Evolutionary conservation across 2,329 filamentous ascomycete genomes (phyloP).

Genomic region (Exophiala xenobiotica): DNA sequence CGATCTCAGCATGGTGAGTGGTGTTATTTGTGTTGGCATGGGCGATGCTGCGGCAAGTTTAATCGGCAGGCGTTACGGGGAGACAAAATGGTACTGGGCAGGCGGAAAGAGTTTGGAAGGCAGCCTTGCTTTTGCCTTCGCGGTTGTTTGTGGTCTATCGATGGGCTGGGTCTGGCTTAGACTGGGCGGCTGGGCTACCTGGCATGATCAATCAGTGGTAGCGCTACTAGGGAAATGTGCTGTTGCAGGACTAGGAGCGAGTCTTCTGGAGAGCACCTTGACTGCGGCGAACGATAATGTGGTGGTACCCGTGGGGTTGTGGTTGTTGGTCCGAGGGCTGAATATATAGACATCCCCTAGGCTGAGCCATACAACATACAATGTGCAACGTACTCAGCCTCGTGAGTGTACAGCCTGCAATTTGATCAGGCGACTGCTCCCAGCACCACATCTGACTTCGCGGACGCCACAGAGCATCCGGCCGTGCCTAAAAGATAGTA

Average conservation of each 20-base stretch:
- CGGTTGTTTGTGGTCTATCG: slow-evolving; percentile 73
- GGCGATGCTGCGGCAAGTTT: slow-evolving; percentile 92
- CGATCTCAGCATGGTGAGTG: slow-evolving; percentile 86
- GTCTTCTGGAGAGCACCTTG: slow-evolving; percentile 89
- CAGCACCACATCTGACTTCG: not conserved
- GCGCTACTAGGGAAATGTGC: slow-evolving; percentile 57
- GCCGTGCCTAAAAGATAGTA: not conserved
- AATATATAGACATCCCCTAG: slow-evolving; percentile 15
- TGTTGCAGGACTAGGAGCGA: slow-evolving; percentile 75
- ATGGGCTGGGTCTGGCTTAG: slow-evolving; percentile 71
- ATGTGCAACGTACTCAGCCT: not conserved
- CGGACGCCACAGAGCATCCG: not conserved
- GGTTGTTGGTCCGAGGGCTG: slow-evolving; percentile 83
- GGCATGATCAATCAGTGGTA: slow-evolving; percentile 30
- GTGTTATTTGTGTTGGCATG: slow-evolving; percentile 90
- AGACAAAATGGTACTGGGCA: slow-evolving; percentile 91
- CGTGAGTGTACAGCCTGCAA: not conserved
- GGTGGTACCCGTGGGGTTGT: slow-evolving; percentile 87
- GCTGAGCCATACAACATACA: not conserved
- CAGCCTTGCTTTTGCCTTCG: slow-evolving; percentile 72
- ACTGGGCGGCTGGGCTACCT: slow-evolving; percentile 65
- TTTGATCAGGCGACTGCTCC: not conserved
- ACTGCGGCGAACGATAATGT: slow-evolving; percentile 99
- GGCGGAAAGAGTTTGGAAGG: slow-evolving; percentile 96
- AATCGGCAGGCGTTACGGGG: slow-evolving; percentile 81